These are phyloP conservation scores for Didymella pinodella DNA, from an alignment of 2,329 filamentous ascomycete species.

Conservation along the genomic window DNA sequence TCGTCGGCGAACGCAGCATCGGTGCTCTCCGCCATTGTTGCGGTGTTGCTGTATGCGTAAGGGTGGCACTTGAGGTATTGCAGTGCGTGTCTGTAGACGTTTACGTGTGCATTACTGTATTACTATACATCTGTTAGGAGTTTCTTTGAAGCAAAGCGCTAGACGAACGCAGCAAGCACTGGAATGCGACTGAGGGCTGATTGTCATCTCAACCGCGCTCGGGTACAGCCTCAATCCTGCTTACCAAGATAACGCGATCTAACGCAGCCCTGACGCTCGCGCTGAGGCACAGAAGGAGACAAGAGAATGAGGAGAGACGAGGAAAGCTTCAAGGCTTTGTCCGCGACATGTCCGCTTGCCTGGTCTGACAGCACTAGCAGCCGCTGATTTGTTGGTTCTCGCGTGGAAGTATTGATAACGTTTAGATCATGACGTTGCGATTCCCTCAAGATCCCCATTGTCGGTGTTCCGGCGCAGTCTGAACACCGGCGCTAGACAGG, in stretches of 20 bases:
- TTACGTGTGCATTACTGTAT: constrained; percentile 30
- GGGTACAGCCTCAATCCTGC: constrained; percentile 23
- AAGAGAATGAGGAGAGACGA: neutral
- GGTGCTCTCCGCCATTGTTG: constrained; percentile 34
- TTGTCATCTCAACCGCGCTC: constrained; percentile 21
- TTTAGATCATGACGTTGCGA: constrained; percentile 18
- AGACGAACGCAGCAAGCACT: neutral
- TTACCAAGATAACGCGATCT: constrained; percentile 30
- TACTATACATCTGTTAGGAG: neutral
- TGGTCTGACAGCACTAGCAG: constrained; percentile 8
- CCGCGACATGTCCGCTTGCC: constrained; percentile 30
- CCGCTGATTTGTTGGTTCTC: constrained; percentile 6
- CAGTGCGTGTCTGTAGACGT: constrained; percentile 17
- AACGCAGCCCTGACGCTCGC: constrained; percentile 2
- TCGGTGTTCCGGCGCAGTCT: constrained; percentile 9
- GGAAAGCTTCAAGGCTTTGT: constrained; percentile 11
- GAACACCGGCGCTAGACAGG: constrained; percentile 9
- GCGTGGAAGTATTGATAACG: constrained; percentile 11
- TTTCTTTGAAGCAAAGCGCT: constrained; percentile 3
- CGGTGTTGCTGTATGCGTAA: neutral
- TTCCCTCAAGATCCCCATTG: constrained; percentile 3
- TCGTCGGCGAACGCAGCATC: constrained; percentile 44
- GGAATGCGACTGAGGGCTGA: neutral
- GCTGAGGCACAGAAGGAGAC: neutral
- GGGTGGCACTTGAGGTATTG: neutral